A percentile compares a stretch with the other conserved stretches of the same genome.
Evolutionary conservation across 352 stramenopile genomes (phyloP).

Genomic region (Pythium sukuiense): DNA sequence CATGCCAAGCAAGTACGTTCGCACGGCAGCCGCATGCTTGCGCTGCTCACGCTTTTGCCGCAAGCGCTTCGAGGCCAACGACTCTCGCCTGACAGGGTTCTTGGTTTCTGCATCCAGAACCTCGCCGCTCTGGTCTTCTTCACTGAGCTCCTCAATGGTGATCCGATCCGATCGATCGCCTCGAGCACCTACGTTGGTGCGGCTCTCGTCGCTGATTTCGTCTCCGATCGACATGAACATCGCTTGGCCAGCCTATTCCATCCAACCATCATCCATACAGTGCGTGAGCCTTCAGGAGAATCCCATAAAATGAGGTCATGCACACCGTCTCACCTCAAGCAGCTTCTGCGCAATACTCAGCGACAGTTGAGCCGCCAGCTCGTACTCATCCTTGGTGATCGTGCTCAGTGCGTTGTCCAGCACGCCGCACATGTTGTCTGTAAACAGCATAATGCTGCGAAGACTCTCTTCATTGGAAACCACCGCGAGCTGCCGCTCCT

Average conservation of each 20-base stretch:
- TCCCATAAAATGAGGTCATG: background rate
- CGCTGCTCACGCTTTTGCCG: slow-evolving; percentile 28
- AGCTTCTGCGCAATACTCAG: slow-evolving; percentile 74
- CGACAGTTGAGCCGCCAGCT: slow-evolving; percentile 66
- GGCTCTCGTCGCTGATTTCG: slow-evolving; percentile 38
- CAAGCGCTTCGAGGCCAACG: slow-evolving; percentile 13
- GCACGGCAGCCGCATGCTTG: slow-evolving; percentile 42
- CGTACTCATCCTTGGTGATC: slow-evolving; percentile 72
- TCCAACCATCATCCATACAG: slow-evolving; percentile 1
- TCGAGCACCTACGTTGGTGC: slow-evolving; percentile 28
- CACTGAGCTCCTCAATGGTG: slow-evolving; percentile 66
- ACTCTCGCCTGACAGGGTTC: slow-evolving; percentile 7
- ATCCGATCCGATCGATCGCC: slow-evolving; percentile 54
- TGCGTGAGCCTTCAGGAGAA: background rate
- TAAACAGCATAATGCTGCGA: slow-evolving; percentile 70
- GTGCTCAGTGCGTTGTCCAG: slow-evolving; percentile 75
- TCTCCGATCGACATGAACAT: slow-evolving; percentile 75
- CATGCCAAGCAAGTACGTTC: slow-evolving; percentile 50
- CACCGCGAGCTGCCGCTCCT: slow-evolving; percentile 24
- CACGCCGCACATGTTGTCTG: slow-evolving; percentile 72
- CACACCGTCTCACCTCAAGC: slow-evolving; percentile 36
- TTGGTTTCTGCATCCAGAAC: background rate
- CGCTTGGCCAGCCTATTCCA: slow-evolving; percentile 44
- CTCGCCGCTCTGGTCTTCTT: slow-evolving; percentile 24
- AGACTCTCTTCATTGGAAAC: slow-evolving; percentile 64